A percentile compares a stretch with the other conserved stretches of the same genome.
phyloP scores from a whole-genome alignment of 768 basidiomycete species.

The Termitomyces sp. region DNA sequence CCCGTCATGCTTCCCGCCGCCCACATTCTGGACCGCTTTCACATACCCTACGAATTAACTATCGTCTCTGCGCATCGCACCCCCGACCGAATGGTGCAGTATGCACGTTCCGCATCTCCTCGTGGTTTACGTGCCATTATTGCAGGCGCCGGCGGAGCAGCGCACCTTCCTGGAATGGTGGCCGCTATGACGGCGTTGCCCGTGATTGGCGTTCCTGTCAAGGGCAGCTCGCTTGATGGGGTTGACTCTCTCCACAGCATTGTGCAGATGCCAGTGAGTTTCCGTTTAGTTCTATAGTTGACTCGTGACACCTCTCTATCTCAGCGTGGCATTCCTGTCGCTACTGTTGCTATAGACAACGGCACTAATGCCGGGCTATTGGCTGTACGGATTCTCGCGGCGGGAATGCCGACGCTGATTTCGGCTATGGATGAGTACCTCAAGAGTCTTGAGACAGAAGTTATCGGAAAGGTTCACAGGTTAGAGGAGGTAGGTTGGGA shows the following conservation, averaged over 20 bases:
- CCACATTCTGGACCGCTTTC: constrained; percentile 75
- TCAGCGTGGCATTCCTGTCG: constrained; percentile 93
- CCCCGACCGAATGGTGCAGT: constrained; percentile 77
- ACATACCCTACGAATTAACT: constrained; percentile 85
- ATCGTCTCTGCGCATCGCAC: constrained; percentile 98
- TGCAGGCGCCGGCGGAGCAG: constrained; percentile 97
- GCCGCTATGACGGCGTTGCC: constrained; percentile 90
- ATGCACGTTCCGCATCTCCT: constrained; percentile 66
- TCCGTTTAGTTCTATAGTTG: not conserved
- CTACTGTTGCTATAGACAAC: constrained; percentile 96
- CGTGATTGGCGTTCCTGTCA: constrained; percentile 95
- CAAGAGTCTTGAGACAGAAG: constrained; percentile 63
- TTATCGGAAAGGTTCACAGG: constrained; percentile 70
- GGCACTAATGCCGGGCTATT: constrained; percentile 89
- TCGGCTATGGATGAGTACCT: constrained; percentile 72
- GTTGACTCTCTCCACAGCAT: constrained; percentile 97
- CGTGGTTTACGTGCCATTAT: constrained; percentile 74
- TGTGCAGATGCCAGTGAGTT: constrained; percentile 95
- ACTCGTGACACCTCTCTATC: not conserved
- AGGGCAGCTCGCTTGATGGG: constrained; percentile 88
- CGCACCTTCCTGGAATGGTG: constrained; percentile 98
- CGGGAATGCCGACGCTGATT: constrained; percentile 62
- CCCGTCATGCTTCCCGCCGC: constrained; percentile 89
- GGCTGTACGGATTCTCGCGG: constrained; percentile 83
- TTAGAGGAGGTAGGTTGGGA: constrained; percentile 85